Evolutionary conservation across 2,329 filamentous ascomycete species (phyloP).

Genomic region (Xylaria hypoxylon): DNA sequence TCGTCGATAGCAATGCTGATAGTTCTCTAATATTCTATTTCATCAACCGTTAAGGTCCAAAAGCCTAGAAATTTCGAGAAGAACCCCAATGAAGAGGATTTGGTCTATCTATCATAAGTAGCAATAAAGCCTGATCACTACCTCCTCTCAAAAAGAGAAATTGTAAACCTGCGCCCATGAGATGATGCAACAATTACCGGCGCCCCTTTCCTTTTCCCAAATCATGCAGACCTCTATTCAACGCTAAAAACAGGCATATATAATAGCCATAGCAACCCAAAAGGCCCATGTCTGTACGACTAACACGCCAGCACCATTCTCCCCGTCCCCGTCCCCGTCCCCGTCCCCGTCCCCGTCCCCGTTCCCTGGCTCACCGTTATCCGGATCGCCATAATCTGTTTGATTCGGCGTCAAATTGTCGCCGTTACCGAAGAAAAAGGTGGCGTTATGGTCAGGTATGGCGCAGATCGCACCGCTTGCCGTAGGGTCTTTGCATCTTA

Average conservation of each 20-base stretch:
- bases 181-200: conserved; percentile 16
- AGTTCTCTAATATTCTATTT: conserved; percentile 17
- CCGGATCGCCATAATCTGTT: conserved; percentile 51
- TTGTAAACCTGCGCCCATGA: conserved; percentile 20
- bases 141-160: conserved; percentile 2
- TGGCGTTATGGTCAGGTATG: conserved; percentile 60
- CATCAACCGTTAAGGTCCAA: background rate
- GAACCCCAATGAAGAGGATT: background rate
- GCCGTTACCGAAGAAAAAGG: conserved; percentile 63
- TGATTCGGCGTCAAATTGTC: conserved; percentile 62
- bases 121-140: background rate
- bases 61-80: conserved; percentile 1
- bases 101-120: background rate
- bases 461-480: conserved; percentile 58
- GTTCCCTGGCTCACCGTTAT: conserved; percentile 7
- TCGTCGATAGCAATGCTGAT: background rate
- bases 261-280: conserved; percentile 28
- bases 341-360: conserved; percentile 4
- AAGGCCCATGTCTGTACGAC: conserved; percentile 23
- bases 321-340: conserved; percentile 11
- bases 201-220: conserved; percentile 3
- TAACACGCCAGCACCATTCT: conserved; percentile 21
- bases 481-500: conserved; percentile 56
- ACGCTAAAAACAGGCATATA: conserved; percentile 18
- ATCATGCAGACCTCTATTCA: conserved; percentile 9